Evolutionary conservation across 306 rosid genomes (phyloP).

Genomic region (Delonix regia): DNA sequence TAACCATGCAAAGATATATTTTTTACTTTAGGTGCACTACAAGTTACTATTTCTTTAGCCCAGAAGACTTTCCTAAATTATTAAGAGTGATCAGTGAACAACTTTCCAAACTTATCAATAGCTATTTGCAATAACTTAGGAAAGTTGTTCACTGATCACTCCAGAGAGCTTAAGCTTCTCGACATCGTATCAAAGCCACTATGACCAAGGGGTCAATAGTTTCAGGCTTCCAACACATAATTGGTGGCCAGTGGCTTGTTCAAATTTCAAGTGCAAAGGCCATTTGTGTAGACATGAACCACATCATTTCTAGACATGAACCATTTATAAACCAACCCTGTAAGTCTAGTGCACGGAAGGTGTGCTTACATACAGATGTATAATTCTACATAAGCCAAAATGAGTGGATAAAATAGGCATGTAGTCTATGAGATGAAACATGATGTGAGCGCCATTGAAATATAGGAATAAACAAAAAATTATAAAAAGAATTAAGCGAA

Average conservation of each 20-base stretch:
- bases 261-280: background rate
- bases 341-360: background rate
- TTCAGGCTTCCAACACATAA: background rate
- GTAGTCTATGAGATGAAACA: background rate
- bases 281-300: background rate
- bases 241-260: background rate
- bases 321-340: slow-evolving; percentile 6
- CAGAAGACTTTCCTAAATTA: background rate
- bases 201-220: background rate
- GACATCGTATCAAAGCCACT: background rate
- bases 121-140: too few relatives aligned
- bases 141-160: background rate
- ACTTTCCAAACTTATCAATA: background rate
- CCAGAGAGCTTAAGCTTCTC: background rate
- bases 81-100: background rate
- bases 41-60: background rate
- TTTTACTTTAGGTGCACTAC: background rate
- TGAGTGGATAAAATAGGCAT: background rate
- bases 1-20: background rate
- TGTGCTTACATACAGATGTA: background rate
- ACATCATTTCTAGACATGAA: background rate
- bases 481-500: background rate
- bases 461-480: background rate
- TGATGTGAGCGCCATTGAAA: slow-evolving; percentile 1
- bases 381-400: background rate